These are phyloP conservation scores for Tripidium arundinaceum DNA, from an alignment of 202 grass and related monocot genomes.

Conservation along the genomic window DNA sequence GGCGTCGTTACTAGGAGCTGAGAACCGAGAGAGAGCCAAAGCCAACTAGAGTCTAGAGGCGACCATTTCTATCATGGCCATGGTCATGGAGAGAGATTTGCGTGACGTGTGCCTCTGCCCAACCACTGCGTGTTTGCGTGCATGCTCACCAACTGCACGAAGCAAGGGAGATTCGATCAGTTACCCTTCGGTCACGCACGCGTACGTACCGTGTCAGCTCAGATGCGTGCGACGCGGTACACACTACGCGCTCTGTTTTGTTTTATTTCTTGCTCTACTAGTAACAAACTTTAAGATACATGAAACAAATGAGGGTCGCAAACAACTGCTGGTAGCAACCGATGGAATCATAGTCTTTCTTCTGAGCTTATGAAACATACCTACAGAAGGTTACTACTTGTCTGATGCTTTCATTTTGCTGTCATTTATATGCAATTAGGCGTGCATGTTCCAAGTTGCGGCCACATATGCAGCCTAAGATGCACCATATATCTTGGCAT, in stretches of 20 bases:
- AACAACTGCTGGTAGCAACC: too few species aligned
- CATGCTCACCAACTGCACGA: constrained; percentile 4
- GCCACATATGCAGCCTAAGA: too few species aligned
- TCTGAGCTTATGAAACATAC: too few species aligned
- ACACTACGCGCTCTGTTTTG: not conserved
- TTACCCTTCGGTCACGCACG: not conserved
- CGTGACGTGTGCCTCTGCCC: not conserved
- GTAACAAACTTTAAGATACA: not conserved
- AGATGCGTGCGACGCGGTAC: not conserved
- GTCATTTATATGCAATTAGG: too few species aligned
- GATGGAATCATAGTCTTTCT: too few species aligned
- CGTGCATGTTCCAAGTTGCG: too few species aligned
- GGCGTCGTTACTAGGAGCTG: not conserved
- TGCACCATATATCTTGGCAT: too few species aligned
- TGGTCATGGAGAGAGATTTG: not conserved
- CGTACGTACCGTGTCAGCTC: not conserved
- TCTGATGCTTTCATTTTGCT: too few species aligned
- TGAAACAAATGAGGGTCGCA: too few species aligned
- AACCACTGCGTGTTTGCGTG: constrained; percentile 9
- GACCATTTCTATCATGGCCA: not conserved
- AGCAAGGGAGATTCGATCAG: not conserved
- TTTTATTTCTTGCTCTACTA: not conserved
- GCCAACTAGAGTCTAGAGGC: not conserved
- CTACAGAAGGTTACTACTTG: too few species aligned
- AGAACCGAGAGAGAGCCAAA: not conserved